phyloP scores from a whole-genome alignment of 2,329 filamentous ascomycete genomes.

The Allantophomopsis lycopodina region DNA sequence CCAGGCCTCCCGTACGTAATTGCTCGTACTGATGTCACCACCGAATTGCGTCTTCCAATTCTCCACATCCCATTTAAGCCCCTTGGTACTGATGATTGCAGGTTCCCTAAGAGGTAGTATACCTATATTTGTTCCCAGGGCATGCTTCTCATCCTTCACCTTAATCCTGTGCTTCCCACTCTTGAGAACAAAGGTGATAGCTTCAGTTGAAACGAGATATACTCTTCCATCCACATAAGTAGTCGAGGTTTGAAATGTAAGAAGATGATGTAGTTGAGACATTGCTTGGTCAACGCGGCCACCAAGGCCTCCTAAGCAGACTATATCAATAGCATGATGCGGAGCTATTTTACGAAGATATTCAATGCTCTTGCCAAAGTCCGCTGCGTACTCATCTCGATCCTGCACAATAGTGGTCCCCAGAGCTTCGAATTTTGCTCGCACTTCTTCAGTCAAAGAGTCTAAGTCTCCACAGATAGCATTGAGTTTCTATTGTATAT shows the following conservation, averaged over 20 bases:
- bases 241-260: conserved; percentile 34
- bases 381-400: conserved; percentile 75
- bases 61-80: conserved; percentile 82
- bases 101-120: conserved; percentile 75
- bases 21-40: conserved; percentile 65
- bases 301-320: conserved; percentile 73
- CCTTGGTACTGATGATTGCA: conserved; percentile 63
- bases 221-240: conserved; percentile 40
- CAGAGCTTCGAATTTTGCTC: conserved; percentile 27
- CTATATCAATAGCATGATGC: conserved; percentile 38
- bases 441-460: conserved; percentile 52
- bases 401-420: conserved; percentile 53
- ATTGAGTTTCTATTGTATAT: conserved; percentile 35
- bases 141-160: conserved; percentile 26
- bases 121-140: conserved; percentile 69
- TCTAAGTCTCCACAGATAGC: conserved; percentile 85
- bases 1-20: conserved; percentile 50
- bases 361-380: conserved; percentile 72
- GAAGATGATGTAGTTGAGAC: conserved; percentile 78
- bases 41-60: conserved; percentile 71
- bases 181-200: conserved; percentile 70
- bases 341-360: conserved; percentile 33
- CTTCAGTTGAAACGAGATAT: conserved; percentile 71
- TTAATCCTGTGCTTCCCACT: conserved; percentile 53
- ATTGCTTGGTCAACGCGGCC: conserved; percentile 89